Conservation (phyloP, 192 early-diverging fungal species). For the Entomortierella parvispora region DNA sequence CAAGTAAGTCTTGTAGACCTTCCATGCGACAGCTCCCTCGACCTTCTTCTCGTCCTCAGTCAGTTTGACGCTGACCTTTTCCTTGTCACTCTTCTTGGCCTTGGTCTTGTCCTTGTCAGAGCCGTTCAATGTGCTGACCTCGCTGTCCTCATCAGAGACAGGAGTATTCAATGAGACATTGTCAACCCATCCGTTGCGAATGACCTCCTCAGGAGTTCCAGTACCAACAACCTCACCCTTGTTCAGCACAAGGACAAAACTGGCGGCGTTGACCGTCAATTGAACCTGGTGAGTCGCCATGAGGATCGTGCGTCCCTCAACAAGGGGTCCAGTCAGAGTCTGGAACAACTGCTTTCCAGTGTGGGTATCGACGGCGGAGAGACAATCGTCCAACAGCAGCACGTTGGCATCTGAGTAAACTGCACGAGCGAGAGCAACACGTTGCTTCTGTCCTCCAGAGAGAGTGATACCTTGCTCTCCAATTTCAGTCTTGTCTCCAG, state of each 20-base stretch:
- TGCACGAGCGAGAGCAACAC: constrained; percentile 86
- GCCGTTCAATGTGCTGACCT: constrained; percentile 41
- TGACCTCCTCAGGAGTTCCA: constrained; percentile 60
- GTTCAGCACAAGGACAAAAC: constrained; percentile 67
- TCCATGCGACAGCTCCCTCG: constrained; percentile 80
- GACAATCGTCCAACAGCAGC: constrained; percentile 86
- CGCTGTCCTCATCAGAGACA: constrained; percentile 33
- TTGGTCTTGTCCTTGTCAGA: constrained; percentile 55
- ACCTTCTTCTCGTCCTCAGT: constrained; percentile 87
- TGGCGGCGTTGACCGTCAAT: constrained; percentile 67
- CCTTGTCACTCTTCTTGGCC: constrained; percentile 44
- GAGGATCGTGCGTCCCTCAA: constrained; percentile 83
- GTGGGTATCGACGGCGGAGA: constrained; percentile 95
- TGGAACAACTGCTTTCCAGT: constrained; percentile 87
- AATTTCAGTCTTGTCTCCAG: constrained; percentile 93
- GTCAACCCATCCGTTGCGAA: constrained; percentile 56
- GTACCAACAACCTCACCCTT: constrained; percentile 66
- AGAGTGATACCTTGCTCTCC: constrained; percentile 89
- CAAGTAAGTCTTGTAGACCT: constrained; percentile 85
- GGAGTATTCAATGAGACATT: constrained; percentile 30
- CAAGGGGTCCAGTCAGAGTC: constrained; percentile 77
- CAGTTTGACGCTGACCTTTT: constrained; percentile 61
- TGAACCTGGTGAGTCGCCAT: constrained; percentile 91
- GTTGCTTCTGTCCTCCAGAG: constrained; percentile 90
- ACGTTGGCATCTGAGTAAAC: constrained; percentile 77